phyloP scores from a whole-genome alignment of 345 rosid genomes.

The Boechera divaricarpa region DNA sequence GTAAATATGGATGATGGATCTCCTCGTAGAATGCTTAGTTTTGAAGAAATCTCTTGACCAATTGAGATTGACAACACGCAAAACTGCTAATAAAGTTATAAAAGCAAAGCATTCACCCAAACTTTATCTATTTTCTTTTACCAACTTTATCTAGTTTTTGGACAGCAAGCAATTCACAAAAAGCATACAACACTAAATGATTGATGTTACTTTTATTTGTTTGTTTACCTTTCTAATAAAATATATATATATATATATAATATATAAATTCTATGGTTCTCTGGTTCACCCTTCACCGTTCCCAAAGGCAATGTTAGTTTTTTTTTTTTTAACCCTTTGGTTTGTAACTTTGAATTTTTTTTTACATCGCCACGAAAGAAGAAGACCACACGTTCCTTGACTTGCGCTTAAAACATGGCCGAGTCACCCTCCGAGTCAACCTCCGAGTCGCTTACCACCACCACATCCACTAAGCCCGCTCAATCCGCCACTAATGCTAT shows the following conservation, averaged over 20 bases:
- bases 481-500: constrained; percentile 20
- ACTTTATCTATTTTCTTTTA: not conserved
- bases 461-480: constrained; percentile 32
- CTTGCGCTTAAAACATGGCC: constrained; percentile 46
- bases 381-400: constrained; percentile 22
- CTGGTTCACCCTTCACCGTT: too few species aligned
- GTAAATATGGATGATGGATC: not conserved
- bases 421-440: constrained; percentile 49
- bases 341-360: too few species aligned
- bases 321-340: too few species aligned
- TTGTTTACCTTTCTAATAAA: not conserved
- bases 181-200: not conserved
- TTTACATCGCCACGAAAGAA: not conserved
- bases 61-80: not conserved
- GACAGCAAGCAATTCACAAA: constrained; percentile 12
- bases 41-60: constrained; percentile 19
- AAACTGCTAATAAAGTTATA: not conserved
- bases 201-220: not conserved
- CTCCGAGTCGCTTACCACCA: constrained; percentile 40
- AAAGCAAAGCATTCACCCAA: not conserved
- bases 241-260: too few species aligned
- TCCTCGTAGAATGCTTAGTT: not conserved
- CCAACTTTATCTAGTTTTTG: not conserved
- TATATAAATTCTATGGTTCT: too few species aligned
- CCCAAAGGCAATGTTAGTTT: too few species aligned